phyloP scores from a whole-genome alignment of 2,329 filamentous ascomycete genomes.

The Tolypocladium album region DNA sequence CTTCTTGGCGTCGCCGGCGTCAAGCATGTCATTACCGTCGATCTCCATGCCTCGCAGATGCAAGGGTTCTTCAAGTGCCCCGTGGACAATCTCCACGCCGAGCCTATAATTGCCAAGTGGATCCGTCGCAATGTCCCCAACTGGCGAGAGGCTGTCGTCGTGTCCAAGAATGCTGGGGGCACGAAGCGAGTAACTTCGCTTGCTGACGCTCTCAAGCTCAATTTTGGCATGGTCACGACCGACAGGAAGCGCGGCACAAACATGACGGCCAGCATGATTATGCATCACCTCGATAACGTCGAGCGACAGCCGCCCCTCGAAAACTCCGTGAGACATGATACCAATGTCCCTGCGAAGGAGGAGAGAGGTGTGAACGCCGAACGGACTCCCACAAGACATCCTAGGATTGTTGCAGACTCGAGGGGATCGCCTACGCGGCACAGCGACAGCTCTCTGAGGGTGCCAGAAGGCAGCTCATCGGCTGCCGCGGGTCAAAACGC shows the following conservation, averaged over 20 bases:
- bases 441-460: constrained; percentile 11
- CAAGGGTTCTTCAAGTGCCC: constrained; percentile 98
- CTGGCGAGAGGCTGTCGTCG: constrained; percentile 88
- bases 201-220: constrained; percentile 90
- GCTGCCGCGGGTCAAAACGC: constrained; percentile 7
- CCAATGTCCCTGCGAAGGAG: constrained; percentile 7
- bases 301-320: constrained; percentile 36
- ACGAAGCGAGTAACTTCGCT: constrained; percentile 95
- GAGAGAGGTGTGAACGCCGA: constrained; percentile 10
- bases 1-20: constrained; percentile 87
- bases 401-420: constrained; percentile 27
- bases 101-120: constrained; percentile 92
- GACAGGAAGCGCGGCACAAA: constrained; percentile 60
- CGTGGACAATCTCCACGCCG: constrained; percentile 93
- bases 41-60: constrained; percentile 96
- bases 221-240: constrained; percentile 92
- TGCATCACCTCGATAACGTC: constrained; percentile 53
- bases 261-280: constrained; percentile 71
- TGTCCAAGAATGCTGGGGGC: constrained; percentile 95
- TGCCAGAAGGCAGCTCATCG: constrained; percentile 4
- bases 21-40: constrained; percentile 94
- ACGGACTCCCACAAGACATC: constrained; percentile 11
- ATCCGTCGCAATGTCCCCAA: constrained; percentile 78
- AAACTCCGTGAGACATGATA: constrained; percentile 11
- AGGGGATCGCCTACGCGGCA: constrained; percentile 31